These are phyloP conservation scores for Daldinia vernicosa DNA, from an alignment of 495 filamentous ascomycete species.

Conservation along the genomic window DNA sequence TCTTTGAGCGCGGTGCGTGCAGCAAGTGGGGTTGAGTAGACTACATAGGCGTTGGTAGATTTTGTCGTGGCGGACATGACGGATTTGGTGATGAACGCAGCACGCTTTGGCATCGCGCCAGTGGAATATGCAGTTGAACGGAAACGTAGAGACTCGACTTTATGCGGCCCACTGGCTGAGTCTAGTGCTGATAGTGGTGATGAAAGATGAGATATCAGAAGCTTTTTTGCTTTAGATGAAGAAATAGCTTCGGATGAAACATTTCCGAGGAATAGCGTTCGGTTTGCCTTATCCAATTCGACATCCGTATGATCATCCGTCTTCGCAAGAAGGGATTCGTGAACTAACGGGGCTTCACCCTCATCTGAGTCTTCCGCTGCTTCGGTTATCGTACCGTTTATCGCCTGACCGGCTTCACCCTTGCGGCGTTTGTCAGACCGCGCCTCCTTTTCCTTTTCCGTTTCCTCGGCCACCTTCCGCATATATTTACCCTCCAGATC, in stretches of 20 bases:
- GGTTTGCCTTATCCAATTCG: slow-evolving; percentile 84
- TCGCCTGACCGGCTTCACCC: slow-evolving; percentile 46
- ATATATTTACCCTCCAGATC: slow-evolving; percentile 86
- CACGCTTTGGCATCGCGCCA: slow-evolving; percentile 84
- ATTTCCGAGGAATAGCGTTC: slow-evolving; percentile 94
- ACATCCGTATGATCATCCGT: slow-evolving; percentile 51
- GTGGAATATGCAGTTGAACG: slow-evolving; percentile 85
- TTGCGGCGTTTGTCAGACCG: slow-evolving; percentile 58
- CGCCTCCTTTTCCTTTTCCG: slow-evolving; percentile 52
- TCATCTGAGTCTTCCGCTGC: slow-evolving; percentile 46
- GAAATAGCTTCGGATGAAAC: slow-evolving; percentile 83
- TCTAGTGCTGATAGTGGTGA: slow-evolving; percentile 56
- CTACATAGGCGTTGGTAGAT: slow-evolving; percentile 92
- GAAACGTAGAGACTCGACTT: slow-evolving; percentile 89
- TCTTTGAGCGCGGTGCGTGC: slow-evolving; percentile 77
- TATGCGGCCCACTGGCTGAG: slow-evolving; percentile 63
- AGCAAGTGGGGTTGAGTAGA: slow-evolving; percentile 77
- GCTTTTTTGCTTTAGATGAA: slow-evolving; percentile 80
- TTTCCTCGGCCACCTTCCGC: slow-evolving; percentile 68
- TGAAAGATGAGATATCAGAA: slow-evolving; percentile 71
- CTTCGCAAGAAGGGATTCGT: slow-evolving; percentile 60
- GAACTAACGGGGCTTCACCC: slow-evolving; percentile 50
- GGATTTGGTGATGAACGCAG: slow-evolving; percentile 82
- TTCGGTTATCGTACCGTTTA: slow-evolving; percentile 43
- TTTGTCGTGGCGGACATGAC: slow-evolving; percentile 88